Base-by-base conservation (phyloP, 768 basidiomycete genomes). In the Termitomyces sp. region DNA sequence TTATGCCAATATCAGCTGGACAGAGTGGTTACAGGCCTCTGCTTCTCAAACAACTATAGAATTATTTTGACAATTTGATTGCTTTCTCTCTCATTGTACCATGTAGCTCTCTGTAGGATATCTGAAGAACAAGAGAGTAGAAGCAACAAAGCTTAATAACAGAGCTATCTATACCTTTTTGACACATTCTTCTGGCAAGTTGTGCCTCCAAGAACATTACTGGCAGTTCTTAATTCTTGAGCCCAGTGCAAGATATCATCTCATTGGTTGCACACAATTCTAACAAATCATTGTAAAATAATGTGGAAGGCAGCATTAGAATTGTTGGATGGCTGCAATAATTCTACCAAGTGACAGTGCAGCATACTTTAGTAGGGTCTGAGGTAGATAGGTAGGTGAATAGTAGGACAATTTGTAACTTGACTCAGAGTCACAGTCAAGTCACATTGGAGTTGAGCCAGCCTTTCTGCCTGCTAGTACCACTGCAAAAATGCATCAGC, bases 281-380 rank as follows among this genome's bases (percentile, higher is more conserved):
- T 56, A 82, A 59, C 3, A 72, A 74, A 59, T 82, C 81, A 48
- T 77, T 72, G 59, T 82, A 82, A 53, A 82, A 82, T n/a, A 82
- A 71, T 5, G 80, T 76, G 6, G 79, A 81, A 12, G 81, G 79
- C 13, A 79, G 79, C 81, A 81, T 82, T 46, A 82, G 68, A 56
- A 82, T 82, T 6, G 73, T 79, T 22, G 79, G 79, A 64, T 81
- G 79, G 58, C 79, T 80, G 32, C 78, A 76, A 62, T 80, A 81
- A 60, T 79, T 80, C 78, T 79, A 54, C 12, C n/a, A n/a, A n/a
- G n/a, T n/a, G n/a, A n/a, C n/a, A n/a, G n/a, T n/a, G n/a, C n/a
- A n/a, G n/a, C n/a, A n/a, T n/a, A n/a, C n/a, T n/a, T n/a, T n/a
- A n/a, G n/a, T n/a, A n/a, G n/a, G n/a, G n/a, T n/a, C n/a, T n/a